Conservation (phyloP, 2,329 filamentous ascomycete species). For the Didymella exigua region DNA sequence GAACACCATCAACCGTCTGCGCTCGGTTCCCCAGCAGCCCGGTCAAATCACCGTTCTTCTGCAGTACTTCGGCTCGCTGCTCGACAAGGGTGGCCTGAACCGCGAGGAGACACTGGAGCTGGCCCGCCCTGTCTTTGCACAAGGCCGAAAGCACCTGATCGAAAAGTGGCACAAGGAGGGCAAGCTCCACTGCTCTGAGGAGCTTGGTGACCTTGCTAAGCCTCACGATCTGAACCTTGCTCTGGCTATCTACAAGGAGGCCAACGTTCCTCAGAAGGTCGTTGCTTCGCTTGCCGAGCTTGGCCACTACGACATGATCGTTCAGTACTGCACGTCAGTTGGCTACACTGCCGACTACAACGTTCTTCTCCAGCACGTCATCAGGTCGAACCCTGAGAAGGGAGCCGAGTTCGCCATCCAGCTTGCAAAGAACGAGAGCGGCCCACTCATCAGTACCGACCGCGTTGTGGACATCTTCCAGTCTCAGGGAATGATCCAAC, state of each 20-base stretch:
- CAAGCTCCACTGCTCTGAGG: constrained; percentile 95
- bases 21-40: constrained; percentile 77
- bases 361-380: constrained; percentile 79
- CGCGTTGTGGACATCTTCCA: constrained; percentile 98
- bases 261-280: constrained; percentile 90
- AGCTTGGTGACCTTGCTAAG: constrained; percentile 92
- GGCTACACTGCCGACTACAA: constrained; percentile 97
- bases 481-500: constrained; percentile 95
- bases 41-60: constrained; percentile 92
- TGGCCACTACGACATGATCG: constrained; percentile 94
- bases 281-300: constrained; percentile 94
- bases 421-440: constrained; percentile 85
- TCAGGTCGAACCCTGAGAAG: constrained; percentile 89
- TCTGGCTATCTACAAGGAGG: constrained; percentile 85
- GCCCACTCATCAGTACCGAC: constrained; percentile 87
- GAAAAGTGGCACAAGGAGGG: constrained; percentile 98
- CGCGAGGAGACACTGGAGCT: constrained; percentile 93
- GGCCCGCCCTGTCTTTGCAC: constrained; percentile 86
- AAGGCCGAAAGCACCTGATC: constrained; percentile 92
- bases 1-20: constrained; percentile 96
- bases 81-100: constrained; percentile 94
- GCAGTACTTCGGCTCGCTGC: constrained; percentile 95
- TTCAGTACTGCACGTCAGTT: constrained; percentile 83
- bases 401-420: constrained; percentile 93
- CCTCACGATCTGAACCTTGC: constrained; percentile 88